phyloP scores from a whole-genome alignment of 306 rosid genomes.

The Abrus precatorius region DNA sequence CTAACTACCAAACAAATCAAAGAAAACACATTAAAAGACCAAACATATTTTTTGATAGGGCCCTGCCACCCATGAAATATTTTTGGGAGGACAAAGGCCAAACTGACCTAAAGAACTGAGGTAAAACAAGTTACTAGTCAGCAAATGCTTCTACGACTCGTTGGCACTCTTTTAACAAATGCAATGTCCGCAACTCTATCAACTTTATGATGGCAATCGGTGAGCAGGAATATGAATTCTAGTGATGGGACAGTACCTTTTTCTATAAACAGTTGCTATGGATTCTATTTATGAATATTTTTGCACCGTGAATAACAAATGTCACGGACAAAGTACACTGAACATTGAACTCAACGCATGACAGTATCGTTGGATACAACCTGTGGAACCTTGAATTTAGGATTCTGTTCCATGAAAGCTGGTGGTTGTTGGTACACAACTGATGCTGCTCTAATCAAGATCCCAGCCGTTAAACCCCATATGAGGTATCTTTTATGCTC shows the following conservation, averaged over 20 bases:
- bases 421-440: conserved; percentile 78
- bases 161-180: background rate
- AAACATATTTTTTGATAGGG: background rate
- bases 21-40: background rate
- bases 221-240: conserved; percentile 22
- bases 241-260: conserved; percentile 19
- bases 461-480: conserved; percentile 97
- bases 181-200: conserved; percentile 1
- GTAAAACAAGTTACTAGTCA: conserved; percentile 11
- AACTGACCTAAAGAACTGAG: background rate
- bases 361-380: conserved; percentile 52
- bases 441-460: conserved; percentile 94
- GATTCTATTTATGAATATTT: conserved; percentile 13
- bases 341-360: conserved; percentile 56
- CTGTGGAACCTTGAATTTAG: conserved; percentile 73
- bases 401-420: conserved; percentile 87
- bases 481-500: conserved; percentile 69
- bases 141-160: conserved; percentile 3
- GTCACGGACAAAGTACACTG: conserved; percentile 23
- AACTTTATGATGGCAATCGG: conserved; percentile 4
- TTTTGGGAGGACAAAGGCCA: conserved; percentile 26
- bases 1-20: background rate
- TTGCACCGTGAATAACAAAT: conserved; percentile 36
- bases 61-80: background rate
- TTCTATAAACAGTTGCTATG: conserved; percentile 22